Evolutionary conservation across 768 basidiomycete species (phyloP).

Genomic region (Collybiopsis confluens): DNA sequence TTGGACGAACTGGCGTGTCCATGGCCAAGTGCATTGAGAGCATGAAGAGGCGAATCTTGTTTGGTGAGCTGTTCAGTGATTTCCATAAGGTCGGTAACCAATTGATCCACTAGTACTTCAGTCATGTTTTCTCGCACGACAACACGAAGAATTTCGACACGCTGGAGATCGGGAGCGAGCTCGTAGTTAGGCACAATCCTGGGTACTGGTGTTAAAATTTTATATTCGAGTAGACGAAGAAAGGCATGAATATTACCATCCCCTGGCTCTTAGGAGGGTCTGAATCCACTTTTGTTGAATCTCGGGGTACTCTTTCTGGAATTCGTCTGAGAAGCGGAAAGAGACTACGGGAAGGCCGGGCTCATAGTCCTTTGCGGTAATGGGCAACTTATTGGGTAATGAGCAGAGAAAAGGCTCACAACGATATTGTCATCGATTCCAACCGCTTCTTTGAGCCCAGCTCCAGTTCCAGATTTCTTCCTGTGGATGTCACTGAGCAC

Average conservation of each 20-base stretch:
- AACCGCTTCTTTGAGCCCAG: constrained; percentile 27
- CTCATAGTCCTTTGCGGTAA: constrained; percentile 38
- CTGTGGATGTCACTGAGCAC: constrained; percentile 57
- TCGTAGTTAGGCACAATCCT: constrained; percentile 54
- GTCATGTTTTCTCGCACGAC: constrained; percentile 61
- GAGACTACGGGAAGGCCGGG: constrained; percentile 64
- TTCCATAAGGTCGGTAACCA: constrained; percentile 54
- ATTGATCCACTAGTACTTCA: constrained; percentile 51
- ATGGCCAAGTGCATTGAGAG: constrained; percentile 39
- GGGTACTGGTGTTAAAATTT: neutral
- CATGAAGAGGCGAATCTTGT: constrained; percentile 44
- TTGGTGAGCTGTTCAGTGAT: constrained; percentile 28
- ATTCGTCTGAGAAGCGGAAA: constrained; percentile 58
- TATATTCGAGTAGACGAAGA: constrained; percentile 16
- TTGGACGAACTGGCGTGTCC: constrained; percentile 18
- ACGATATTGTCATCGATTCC: constrained; percentile 52
- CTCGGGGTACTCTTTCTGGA: constrained; percentile 50
- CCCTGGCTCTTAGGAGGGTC: constrained; percentile 42
- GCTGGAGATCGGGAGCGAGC: constrained; percentile 47
- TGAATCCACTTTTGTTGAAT: constrained; percentile 61
- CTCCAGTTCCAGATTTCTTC: constrained; percentile 22
- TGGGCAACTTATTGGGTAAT: too few species aligned
- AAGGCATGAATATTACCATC: constrained; percentile 41
- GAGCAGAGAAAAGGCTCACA: constrained; percentile 29
- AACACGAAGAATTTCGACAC: constrained; percentile 59